Evolutionary conservation across 1,139 yeast genomes (phyloP).

Genomic region (Candida freyschussii): DNA sequence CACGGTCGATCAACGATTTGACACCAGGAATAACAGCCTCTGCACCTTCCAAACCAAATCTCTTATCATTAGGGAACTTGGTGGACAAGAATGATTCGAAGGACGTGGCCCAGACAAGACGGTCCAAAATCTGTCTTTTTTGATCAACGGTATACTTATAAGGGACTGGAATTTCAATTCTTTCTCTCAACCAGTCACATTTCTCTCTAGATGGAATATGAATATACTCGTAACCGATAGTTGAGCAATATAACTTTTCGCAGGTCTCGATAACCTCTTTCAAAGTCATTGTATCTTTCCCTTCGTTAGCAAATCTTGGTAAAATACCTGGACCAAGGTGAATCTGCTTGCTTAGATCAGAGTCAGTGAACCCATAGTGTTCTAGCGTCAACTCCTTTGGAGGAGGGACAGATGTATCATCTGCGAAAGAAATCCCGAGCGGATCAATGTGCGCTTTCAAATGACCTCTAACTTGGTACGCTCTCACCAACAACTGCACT

Average conservation of each 20-base stretch:
- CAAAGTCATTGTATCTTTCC: slow-evolving; percentile 61
- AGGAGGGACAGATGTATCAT: slow-evolving; percentile 41
- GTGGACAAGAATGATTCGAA: slow-evolving; percentile 90
- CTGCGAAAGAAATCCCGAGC: slow-evolving; percentile 81
- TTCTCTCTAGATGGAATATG: slow-evolving; percentile 94
- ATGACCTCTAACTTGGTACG: slow-evolving; percentile 98
- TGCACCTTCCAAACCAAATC: slow-evolving; percentile 98
- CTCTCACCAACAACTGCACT: slow-evolving; percentile 93
- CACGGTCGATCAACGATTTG: slow-evolving; percentile 89
- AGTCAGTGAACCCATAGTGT: slow-evolving; percentile 84
- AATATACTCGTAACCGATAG: slow-evolving; percentile 91
- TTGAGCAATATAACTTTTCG: slow-evolving; percentile 80
- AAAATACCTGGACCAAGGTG: slow-evolving; percentile 96
- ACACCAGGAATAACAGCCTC: slow-evolving; percentile 96
- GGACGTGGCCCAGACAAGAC: slow-evolving; percentile 94
- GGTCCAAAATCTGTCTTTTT: slow-evolving; percentile 93
- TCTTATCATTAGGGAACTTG: slow-evolving; percentile 96
- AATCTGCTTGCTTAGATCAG: slow-evolving; percentile 78
- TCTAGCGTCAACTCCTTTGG: slow-evolving; percentile 91
- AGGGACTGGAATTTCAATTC: slow-evolving; percentile 90
- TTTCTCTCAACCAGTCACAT: slow-evolving; percentile 98
- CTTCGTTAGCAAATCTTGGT: slow-evolving; percentile 78
- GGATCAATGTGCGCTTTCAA: slow-evolving; percentile 95
- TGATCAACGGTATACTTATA: slow-evolving; percentile 80
- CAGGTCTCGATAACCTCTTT: slow-evolving; percentile 74